These are phyloP conservation scores for Aureobasidium subglaciale DNA, from an alignment of 2,329 filamentous ascomycete genomes.

Conservation along the genomic window DNA sequence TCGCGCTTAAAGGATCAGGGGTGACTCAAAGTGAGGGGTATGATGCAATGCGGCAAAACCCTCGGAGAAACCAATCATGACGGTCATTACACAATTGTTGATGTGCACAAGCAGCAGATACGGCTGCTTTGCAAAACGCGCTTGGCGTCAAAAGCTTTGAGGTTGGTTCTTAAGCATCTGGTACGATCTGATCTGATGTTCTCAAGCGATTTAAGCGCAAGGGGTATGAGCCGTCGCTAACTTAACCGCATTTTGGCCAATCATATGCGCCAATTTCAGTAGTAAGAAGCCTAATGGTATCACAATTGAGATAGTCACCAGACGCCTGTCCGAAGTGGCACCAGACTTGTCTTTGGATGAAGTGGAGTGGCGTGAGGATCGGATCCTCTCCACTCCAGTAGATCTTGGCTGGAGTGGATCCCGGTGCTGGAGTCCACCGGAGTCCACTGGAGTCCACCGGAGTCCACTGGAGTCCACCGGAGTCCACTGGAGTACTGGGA, in stretches of 20 bases:
- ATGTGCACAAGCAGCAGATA: too few relatives aligned
- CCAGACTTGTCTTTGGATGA: background rate
- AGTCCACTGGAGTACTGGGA: too few relatives aligned
- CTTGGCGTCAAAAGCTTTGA: too few relatives aligned
- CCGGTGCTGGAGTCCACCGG: background rate
- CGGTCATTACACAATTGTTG: too few relatives aligned
- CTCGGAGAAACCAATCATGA: too few relatives aligned
- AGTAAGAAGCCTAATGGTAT: background rate
- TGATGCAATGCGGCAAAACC: too few relatives aligned
- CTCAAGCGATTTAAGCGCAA: background rate
- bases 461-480: too few relatives aligned
- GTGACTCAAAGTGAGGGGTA: too few relatives aligned
- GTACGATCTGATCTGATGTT: background rate
- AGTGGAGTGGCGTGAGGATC: background rate
- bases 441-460: too few relatives aligned
- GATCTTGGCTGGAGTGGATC: background rate
- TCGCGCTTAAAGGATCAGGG: too few relatives aligned
- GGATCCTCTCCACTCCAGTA: background rate
- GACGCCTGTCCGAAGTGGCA: background rate
- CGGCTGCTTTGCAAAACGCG: too few relatives aligned
- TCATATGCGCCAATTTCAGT: background rate
- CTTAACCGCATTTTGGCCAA: background rate
- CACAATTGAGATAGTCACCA: background rate
- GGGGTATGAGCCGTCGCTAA: background rate
- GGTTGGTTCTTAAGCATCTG: too few relatives aligned